Percentiles rank a stretch among this genome's conserved stretches.
These are phyloP conservation scores for Wickerhamiella australiensis DNA, from an alignment of 805 yeast species.

Conservation along the genomic window DNA sequence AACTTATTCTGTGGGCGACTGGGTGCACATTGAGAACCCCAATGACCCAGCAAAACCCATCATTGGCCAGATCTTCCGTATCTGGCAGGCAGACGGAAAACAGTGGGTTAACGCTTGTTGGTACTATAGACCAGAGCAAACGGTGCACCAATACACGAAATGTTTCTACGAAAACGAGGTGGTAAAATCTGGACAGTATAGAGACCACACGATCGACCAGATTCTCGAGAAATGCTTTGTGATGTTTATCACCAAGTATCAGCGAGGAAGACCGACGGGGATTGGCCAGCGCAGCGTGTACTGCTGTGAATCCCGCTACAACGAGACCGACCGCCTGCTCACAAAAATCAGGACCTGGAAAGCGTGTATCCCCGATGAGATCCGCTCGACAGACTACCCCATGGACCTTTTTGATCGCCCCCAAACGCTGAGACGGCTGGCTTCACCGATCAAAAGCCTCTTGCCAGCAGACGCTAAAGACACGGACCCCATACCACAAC, in stretches of 20 bases:
- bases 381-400: slow-evolving; percentile 47
- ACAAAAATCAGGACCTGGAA: slow-evolving; percentile 97
- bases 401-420: slow-evolving; percentile 59
- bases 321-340: slow-evolving; percentile 79
- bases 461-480: slow-evolving; percentile 63
- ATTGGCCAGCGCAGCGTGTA: slow-evolving; percentile 59
- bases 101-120: slow-evolving; percentile 90
- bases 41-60: slow-evolving; percentile 85
- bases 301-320: slow-evolving; percentile 89
- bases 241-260: slow-evolving; percentile 84
- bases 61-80: slow-evolving; percentile 82
- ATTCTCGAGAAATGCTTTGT: slow-evolving; percentile 90
- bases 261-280: slow-evolving; percentile 83
- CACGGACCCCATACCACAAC: slow-evolving; percentile 68
- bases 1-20: slow-evolving; percentile 77
- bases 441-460: slow-evolving; percentile 72
- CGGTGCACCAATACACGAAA: slow-evolving; percentile 85
- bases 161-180: slow-evolving; percentile 89
- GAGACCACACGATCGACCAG: slow-evolving; percentile 84
- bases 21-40: slow-evolving; percentile 80
- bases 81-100: slow-evolving; percentile 77
- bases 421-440: slow-evolving; percentile 58
- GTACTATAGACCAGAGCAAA: slow-evolving; percentile 97
- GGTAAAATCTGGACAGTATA: slow-evolving; percentile 89
- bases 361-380: slow-evolving; percentile 95